Evolutionary conservation across 805 yeast genomes (phyloP), one percentile per base, ranked within the genome.

Genomic region (Cyberlindnera sargentensis): DNA sequence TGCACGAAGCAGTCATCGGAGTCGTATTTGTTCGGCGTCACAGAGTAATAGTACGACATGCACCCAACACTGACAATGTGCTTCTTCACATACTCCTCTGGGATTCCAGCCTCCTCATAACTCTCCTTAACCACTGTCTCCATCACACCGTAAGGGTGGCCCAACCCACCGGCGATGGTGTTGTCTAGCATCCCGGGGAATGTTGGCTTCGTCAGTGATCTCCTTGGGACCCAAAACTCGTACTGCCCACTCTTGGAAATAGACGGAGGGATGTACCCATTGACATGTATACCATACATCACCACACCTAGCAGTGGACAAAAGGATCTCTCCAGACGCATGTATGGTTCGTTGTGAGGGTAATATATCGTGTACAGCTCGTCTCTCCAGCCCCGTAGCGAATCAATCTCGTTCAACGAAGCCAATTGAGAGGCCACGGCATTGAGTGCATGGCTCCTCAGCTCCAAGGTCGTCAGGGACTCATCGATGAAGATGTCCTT

Each of bases 101-200:
- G 49, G n/a, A 91, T 62, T 0, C 95, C 95, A 0, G 96, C 98
- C 56, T 93, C 99, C 56, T 93, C 99, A 47, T 69, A 71, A 55
- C 95, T 79, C 60, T 93, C 99, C 58, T 93, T 93, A 20, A 85
- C 51, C 3, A 82, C 78, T 0, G 97, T 91, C 37, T 87, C 95
- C 56, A 69, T 65, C 3, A 80, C 66, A 0, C 89, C 87, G 50
- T 76, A 69, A 0, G 95, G 96, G 60, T 82, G 72, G 0, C 95
- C 96, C 4, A 93, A 56, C 0, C 99, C 99, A 1, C 99, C 99
- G 0, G 96, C 99, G 6, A 93, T 85, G 1, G 95, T 88, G 61
- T 90, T 91, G 61, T 93, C 99, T 33, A 90, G 72, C 84, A 78
- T 83, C 0, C 85, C 84, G 0, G 99, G 99, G 66, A 78, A 91